Evolutionary conservation across 352 stramenopile genomes (phyloP).

Genomic region (Phytophthora pisi): DNA sequence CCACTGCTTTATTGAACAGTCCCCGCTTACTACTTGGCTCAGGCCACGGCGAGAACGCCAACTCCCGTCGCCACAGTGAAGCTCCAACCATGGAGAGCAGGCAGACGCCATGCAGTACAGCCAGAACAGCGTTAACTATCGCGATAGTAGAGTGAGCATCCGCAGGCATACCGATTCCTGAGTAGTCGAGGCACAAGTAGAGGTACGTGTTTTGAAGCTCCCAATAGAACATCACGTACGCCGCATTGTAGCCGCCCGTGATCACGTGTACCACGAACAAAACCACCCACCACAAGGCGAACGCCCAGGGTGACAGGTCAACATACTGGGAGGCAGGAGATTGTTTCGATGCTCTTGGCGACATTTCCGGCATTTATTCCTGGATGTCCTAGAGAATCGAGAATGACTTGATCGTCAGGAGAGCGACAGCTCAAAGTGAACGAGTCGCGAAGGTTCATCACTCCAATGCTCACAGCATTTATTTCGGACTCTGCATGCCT

Average conservation of each 20-base stretch:
- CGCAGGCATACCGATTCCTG: conserved; percentile 17
- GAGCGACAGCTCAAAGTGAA: too few species aligned
- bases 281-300: conserved; percentile 19
- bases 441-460: too few species aligned
- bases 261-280: conserved; percentile 9
- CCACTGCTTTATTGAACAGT: not conserved
- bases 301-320: conserved; percentile 1
- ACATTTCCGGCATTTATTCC: too few species aligned
- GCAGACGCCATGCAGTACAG: conserved; percentile 15
- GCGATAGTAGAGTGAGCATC: conserved; percentile 22
- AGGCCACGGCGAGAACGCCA: conserved; percentile 12
- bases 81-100: conserved; percentile 16
- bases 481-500: too few species aligned
- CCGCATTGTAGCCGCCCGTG: conserved; percentile 15
- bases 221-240: conserved; percentile 31
- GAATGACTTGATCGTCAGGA: too few species aligned
- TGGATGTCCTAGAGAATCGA: too few species aligned
- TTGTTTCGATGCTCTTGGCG: too few species aligned
- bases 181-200: conserved; percentile 26
- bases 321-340: not conserved
- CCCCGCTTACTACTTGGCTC: not conserved
- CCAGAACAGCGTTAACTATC: conserved; percentile 23
- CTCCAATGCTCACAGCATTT: too few species aligned
- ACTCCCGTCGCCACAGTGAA: conserved; percentile 11
- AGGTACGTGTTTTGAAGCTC: conserved; percentile 23